Base-by-base conservation (phyloP, 2,329 filamentous ascomycete species). In the Colletotrichum sp. region DNA sequence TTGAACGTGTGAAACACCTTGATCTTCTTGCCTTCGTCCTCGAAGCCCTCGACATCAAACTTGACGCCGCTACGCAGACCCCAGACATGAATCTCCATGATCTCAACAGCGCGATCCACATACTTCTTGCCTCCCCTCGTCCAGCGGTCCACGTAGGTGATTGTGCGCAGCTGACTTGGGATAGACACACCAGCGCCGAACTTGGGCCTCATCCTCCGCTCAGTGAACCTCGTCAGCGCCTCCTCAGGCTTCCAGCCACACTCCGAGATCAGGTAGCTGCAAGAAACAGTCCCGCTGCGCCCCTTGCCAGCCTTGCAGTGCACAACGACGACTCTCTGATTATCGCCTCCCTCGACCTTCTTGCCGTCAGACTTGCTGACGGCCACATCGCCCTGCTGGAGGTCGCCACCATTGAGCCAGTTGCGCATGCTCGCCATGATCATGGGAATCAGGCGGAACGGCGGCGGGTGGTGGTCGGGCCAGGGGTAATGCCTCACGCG, bases 241-340 rank as follows among this genome's bases (percentile, higher is more conserved):
- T 91, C 85, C 75, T 90, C 86, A 0, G 87, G 83, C 26, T 84
- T 87, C 90, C 90, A 92, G 1, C 90, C 90, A 81, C 97, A 94
- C 82, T 99, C 95, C 9, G 94, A 93, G 80, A 99, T 97, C 74
- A 99, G 87, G 83, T 98, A 99, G 79, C 94, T 95, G 84, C 95
- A 98, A 34, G 94, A 93, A 80, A 95, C 92, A 0, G 95, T 98
- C 6, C 97, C 97, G 78, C 95, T 98, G 67, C 97, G 90, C 2
- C 97, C 97, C 85, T 99, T 99, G 4, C 97, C 97, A 2, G 97
- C 97, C 83, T 99, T 99, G 88, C 97, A 99, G 84, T 99, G 97
- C 9, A 99, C 95, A 8, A 99, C 96, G 0, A 94, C 94, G 0
- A 99, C 95, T 39, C 95, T 89, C 60, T 82, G 82, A 39, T 85